Base-by-base conservation (phyloP, 192 early-diverging fungal genomes). In the Linnemannia exigua region DNA sequence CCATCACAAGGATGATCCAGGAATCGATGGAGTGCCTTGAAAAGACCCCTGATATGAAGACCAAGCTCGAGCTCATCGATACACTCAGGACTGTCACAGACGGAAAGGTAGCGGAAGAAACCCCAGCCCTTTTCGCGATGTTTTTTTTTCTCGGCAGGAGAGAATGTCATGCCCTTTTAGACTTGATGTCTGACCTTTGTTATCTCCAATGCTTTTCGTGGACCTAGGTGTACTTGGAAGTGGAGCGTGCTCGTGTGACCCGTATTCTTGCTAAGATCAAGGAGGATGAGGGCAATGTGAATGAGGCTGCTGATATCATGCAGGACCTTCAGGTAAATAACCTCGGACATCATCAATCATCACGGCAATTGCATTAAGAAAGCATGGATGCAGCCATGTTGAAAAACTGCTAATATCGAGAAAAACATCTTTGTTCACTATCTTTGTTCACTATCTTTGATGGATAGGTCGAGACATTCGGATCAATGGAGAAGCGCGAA, bases 401-500 rank as follows among this genome's bases (percentile, higher is more conserved):
- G n/a, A n/a, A n/a, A n/a, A n/a, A n/a, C 7, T 15, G 8, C 36
- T 35, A 15, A 71, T 37, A 71, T 11, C 12, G 2, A 19, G 1
- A 19, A 71, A n/a, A n/a, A n/a, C n/a, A n/a, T n/a, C n/a, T n/a
- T n/a, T n/a, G n/a, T n/a, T n/a, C n/a, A n/a, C n/a, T 25, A 44
- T 46, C 17, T 28, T 25, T 47, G 14, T 73, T 35, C n/a, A 1
- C 11, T 47, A 46, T 77, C 44, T 31, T 50, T 79, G 52, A 14
- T 37, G 31, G 76, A 5, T 80, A 94, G 93, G 97, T 99, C 16
- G 99, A 99, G 89, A 99, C 99, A 8, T 99, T 97, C 88, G 99
- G 99, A 36, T 98, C 97, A 25, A 99, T 99, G 98, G 97, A 99
- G 75, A 95, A 95, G 85, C 94, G 97, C 67, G 99, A 99, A 88